Base-by-base conservation (phyloP, 176 grass and related monocot genomes). In the Ensete glaucum region DNA sequence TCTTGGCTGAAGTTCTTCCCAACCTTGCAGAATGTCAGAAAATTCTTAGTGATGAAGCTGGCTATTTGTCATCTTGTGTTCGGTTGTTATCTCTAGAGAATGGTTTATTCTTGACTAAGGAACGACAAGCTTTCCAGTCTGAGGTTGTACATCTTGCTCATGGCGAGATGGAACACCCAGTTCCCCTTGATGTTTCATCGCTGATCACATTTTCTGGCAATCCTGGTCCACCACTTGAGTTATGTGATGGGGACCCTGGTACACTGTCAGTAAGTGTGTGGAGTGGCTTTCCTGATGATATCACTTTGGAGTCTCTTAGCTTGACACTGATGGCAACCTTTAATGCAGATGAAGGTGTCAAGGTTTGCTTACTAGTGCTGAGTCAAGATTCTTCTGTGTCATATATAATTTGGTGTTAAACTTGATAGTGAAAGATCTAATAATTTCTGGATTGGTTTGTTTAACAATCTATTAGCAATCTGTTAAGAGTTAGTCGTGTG, bases 1-100 rank as follows among this genome's bases (percentile, higher is more conserved):
- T 99, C 70, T 80, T 99, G 74, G 86, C 91, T 73, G 86, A 91
- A 80, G 89, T 99, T 78, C 90, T 99, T 81, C 96, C 88, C 64
- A 84, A 99, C 73, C 88, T 99, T 69, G 91, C 96, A 73, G 96
- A 99, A 73, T 95, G 96, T 71, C 96, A 99, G 67, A 99, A 99
- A 73, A 89, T 99, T 85, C 86, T 99, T 43, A 89, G 84, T 79
- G 96, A 99, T 10, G 80, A 99, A 89, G 85, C 88, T 77, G 88
- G 96, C 43, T 95, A 94, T 76, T 83, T 99, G 11, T 72, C 91
- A 55, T 99, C 96, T 22, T 99, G 91, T 89, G 88, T 95, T 75
- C 88, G 92, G 74, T 81, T 99, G 78, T 85, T 99, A 69, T 95
- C 91, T 78, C 53, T 95, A 60, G 91, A 95, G 14, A 89, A 83